phyloP scores from a whole-genome alignment of 257 asterid genomes.

The Solanum gracilifrons region DNA sequence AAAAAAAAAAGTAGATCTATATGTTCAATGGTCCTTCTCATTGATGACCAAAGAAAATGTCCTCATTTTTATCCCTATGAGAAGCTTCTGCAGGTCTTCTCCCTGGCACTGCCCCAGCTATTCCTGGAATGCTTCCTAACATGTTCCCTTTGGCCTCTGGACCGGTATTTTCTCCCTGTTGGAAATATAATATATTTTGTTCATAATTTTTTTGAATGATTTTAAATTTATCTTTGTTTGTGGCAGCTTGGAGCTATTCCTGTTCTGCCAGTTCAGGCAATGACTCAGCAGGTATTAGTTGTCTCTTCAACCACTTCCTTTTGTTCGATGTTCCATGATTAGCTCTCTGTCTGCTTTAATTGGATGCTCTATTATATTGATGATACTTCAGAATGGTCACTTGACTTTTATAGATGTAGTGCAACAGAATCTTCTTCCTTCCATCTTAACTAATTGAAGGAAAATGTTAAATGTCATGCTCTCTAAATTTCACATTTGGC shows the following conservation, averaged over 20 bases:
- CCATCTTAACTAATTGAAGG: neutral
- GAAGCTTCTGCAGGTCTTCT: conserved; percentile 62
- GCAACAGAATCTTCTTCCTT: neutral
- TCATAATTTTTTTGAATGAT: neutral
- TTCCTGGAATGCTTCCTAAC: conserved; percentile 78
- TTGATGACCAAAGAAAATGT: neutral
- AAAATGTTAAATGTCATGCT: neutral
- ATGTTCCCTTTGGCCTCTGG: conserved; percentile 67
- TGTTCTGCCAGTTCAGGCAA: conserved; percentile 81
- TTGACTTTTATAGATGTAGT: neutral
- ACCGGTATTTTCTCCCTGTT: conserved; percentile 40
- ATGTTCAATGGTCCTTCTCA: neutral
- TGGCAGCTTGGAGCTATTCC: conserved; percentile 72
- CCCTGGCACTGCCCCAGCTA: conserved; percentile 49
- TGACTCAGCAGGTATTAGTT: conserved; percentile 93
- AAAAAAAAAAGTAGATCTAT: neutral
- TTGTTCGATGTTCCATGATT: neutral
- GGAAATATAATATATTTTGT: neutral
- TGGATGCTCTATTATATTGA: neutral
- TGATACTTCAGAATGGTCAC: neutral
- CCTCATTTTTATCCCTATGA: conserved; percentile 5
- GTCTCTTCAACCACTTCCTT: neutral
- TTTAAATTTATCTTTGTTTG: neutral
- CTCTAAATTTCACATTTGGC: neutral
- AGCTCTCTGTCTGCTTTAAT: neutral